These are phyloP conservation scores for Phialocephala sp. DNA, from an alignment of 2,329 filamentous ascomycete species.

Conservation along the genomic window DNA sequence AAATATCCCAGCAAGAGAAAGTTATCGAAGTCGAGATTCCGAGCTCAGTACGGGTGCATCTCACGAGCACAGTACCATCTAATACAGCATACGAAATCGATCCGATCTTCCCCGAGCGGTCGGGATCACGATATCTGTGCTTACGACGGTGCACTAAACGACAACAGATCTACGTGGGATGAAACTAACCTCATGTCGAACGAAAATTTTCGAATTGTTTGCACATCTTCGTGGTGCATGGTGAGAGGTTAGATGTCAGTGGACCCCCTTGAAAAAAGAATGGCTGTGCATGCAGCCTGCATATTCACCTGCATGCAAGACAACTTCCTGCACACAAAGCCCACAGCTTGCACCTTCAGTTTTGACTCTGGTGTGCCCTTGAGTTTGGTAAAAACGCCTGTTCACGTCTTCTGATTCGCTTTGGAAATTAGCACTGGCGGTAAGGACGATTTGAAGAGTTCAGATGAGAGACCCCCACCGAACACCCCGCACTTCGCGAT, in stretches of 20 bases:
- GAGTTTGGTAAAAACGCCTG: neutral
- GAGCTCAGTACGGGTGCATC: neutral
- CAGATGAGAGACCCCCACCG: conserved; percentile 10
- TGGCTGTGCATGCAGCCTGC: conserved; percentile 22
- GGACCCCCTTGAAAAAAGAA: conserved; percentile 11
- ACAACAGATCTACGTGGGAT: neutral
- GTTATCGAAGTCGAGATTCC: neutral
- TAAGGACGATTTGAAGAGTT: conserved; percentile 2
- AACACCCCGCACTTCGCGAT: conserved; percentile 19
- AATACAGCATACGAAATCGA: neutral
- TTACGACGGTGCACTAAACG: neutral
- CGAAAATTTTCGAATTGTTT: neutral
- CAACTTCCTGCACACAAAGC: conserved; percentile 8
- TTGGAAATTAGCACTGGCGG: neutral
- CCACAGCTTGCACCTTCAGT: neutral
- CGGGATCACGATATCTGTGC: conserved; percentile 1
- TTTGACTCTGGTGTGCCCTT: neutral
- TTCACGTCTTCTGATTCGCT: neutral
- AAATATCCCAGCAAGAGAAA: neutral
- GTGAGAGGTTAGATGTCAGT: neutral
- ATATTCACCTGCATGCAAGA: conserved; percentile 22
- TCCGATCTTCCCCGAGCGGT: conserved; percentile 7
- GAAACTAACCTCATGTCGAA: conserved; percentile 9
- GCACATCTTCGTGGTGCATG: conserved; percentile 17
- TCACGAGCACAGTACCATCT: conserved; percentile 1